These are phyloP conservation scores for Soucietia sequanensis DNA, from an alignment of 805 yeast genomes.

Conservation along the genomic window DNA sequence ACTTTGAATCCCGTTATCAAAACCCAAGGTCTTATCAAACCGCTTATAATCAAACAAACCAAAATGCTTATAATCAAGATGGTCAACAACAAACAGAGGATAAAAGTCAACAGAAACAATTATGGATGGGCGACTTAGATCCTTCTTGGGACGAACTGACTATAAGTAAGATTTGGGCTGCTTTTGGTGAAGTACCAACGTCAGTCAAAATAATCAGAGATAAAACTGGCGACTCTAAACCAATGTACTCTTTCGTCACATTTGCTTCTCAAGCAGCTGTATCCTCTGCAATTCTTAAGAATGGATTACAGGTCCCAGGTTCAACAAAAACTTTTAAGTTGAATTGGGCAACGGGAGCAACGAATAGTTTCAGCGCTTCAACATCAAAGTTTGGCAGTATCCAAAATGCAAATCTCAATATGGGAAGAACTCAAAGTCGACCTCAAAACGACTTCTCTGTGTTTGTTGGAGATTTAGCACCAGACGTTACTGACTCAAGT, in stretches of 20 bases:
- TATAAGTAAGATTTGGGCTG: conserved; percentile 67
- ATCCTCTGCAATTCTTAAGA: conserved; percentile 59
- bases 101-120: conserved; percentile 30
- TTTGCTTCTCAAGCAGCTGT: conserved; percentile 64
- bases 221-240: conserved; percentile 50
- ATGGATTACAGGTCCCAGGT: conserved; percentile 72
- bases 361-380: conserved; percentile 9
- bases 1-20: conserved; percentile 3
- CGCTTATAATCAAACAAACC: conserved; percentile 2
- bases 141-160: conserved; percentile 76
- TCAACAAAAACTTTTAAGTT: conserved; percentile 60
- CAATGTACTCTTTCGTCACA: conserved; percentile 73
- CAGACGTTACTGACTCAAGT: conserved; percentile 66
- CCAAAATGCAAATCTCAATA: too few relatives aligned
- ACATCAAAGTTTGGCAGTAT: background rate
- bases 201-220: conserved; percentile 71
- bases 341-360: conserved; percentile 74
- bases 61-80: conserved; percentile 5
- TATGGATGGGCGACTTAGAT: conserved; percentile 93
- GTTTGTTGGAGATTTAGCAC: conserved; percentile 83
- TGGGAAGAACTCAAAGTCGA: conserved; percentile 1
- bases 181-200: conserved; percentile 60
- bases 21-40: conserved; percentile 3
- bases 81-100: conserved; percentile 4
- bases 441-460: conserved; percentile 46